Evolutionary conservation across 441 rosid genomes (phyloP), one percentile per base, ranked within the genome.

Genomic region (Euphorbia schlechtendalii): DNA sequence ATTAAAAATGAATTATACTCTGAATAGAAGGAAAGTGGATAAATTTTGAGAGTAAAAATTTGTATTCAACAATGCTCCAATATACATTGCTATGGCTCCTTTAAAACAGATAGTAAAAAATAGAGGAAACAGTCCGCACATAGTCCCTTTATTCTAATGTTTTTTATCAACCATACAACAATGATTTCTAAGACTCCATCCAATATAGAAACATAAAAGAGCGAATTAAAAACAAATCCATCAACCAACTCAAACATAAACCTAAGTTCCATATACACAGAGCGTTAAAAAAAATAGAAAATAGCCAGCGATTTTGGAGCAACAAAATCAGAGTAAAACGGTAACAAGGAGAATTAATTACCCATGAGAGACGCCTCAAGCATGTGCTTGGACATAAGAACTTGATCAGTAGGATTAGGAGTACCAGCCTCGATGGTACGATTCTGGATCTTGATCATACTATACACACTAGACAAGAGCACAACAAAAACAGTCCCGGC

Each of bases 331-430:
- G 24, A 22, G 13, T n/a, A 40, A 32, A 51, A 41, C 8, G 14
- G 27, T n/a, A n/a, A n/a, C n/a, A n/a, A 6, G 52, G 41, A 59
- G 49, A 59, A 45, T 30, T 11, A 49, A 20, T 52, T 74, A 90
- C 98, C 98, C 94, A 91, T 84, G 21, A 91, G 90, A 78, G 98
- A 83, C 65, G 92, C 87, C 72, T 91, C 94, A 46, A 88, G 98
- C 73, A 87, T 78, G 78, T 82, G 83, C 55, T 61, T 78, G 43
- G 96, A 75, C 74, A 85, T 83, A 72, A 91, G 85, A 41, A 91
- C 82, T 77, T 88, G 89, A 68, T 91, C 98, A 30, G 98, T 91
- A 59, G 98, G 96, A 72, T 76, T 91, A 13, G 76, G 58, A 62
- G 66, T 80, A 4, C 82, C 94, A 12, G 72, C 79, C 51, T 91